Evolutionary conservation across 225 moss, liverwort and hornwort genomes (phyloP), one percentile per base, ranked within the genome.

Genomic region (Pseudoscleropodium purum): DNA sequence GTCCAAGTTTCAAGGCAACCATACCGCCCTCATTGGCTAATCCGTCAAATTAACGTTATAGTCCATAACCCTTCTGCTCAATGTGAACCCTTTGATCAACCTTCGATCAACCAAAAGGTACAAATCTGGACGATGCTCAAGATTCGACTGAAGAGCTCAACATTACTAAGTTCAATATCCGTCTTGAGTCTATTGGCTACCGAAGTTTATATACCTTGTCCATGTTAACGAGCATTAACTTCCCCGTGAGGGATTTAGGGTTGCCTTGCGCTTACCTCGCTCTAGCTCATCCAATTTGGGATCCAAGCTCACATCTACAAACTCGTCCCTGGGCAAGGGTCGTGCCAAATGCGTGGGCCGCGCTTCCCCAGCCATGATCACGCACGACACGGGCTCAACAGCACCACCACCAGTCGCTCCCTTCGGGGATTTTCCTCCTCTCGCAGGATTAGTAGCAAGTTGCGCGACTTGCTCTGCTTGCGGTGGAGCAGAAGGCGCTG

Each of bases 361-460:
- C 80, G 89, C 92, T 61, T 93, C 90, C 47, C 94, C 94, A 41
- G 94, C 94, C 94, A 94, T 94, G 80, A 94, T 90, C 60, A 94
- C 94, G 49, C 93, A 94, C 85, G 92, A 93, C 85, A 93, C 34
- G 18, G 87, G 89, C 83, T 89, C 93, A 43, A 41, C 78, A 33
- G 29, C 33, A 59, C 57, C 70, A 43, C 29, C 41, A 59, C 54
- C 84, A 59, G 49, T 60, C 34, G 31, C 82, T 87, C 79, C 88
- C 87, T 87, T 90, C 11, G 89, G 75, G 30, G 68, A 27, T 69
- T 93, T 89, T 36, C 82, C 85, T 36, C 77, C 85, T 78, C 54
- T 31, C 27, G 87, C 37, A 39, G 81, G 73, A 59, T 61, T 36
- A 41, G 49, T 31, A 52, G 75, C 88, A 65, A 41, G 78, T 19